Conservation (phyloP, 2,329 filamentous ascomycete genomes). For the Capronia epimyces region DNA sequence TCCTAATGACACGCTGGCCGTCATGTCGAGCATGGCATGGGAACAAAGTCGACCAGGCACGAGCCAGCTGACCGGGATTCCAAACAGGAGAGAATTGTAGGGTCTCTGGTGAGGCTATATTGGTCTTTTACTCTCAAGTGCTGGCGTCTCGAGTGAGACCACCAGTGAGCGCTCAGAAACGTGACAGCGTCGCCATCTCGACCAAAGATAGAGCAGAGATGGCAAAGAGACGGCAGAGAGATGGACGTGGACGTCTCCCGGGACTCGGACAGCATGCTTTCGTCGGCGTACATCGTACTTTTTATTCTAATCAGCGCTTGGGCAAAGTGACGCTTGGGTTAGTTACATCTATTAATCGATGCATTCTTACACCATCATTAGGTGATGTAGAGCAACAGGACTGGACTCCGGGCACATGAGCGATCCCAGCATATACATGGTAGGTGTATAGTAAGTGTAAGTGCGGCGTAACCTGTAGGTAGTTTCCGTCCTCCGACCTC, state of each 20-base stretch:
- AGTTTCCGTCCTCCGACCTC: no score
- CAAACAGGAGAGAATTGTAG: constrained; percentile 14
- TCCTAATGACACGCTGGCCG: constrained; percentile 44
- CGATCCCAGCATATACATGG: no score
- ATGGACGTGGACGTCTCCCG: no score
- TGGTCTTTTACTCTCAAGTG: not conserved
- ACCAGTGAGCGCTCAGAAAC: not conserved
- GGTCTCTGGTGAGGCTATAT: not conserved
- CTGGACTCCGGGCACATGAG: not conserved
- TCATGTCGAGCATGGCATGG: constrained; percentile 22
- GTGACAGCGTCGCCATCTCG: not conserved
- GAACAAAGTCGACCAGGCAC: constrained; percentile 9
- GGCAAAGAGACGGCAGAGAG: not conserved
- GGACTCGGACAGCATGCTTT: no score
- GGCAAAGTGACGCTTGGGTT: not conserved
- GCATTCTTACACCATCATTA: not conserved
- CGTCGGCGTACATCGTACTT: not conserved
- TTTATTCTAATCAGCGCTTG: not conserved
- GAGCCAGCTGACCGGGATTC: not conserved
- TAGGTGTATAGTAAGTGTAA: no score
- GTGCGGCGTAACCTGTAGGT: no score
- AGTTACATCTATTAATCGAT: constrained; percentile 1
- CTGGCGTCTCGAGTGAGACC: not conserved
- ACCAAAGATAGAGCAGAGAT: not conserved
- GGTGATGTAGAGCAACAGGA: not conserved